Base-by-base conservation (phyloP, 805 yeast genomes). In the Candida krabiensis region DNA sequence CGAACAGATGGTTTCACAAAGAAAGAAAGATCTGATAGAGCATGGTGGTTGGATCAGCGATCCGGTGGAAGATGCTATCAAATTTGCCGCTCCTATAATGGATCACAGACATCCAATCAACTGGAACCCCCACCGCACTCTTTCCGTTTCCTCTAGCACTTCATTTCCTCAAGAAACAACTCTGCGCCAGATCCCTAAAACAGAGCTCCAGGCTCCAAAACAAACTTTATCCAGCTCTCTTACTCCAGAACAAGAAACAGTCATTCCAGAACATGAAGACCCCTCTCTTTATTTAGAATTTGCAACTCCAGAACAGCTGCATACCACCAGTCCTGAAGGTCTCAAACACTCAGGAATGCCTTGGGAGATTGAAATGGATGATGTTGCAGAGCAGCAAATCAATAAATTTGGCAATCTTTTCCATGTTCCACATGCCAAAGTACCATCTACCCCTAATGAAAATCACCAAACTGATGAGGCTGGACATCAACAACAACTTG, bases 271-370 rank as follows among this genome's bases (percentile, higher is more conserved):
- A 16, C 9, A 12, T 9, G 33, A 21, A 9, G 18, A 18, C 9
- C 33, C n/a, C 13, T 28, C 35, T 3, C 37, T 52, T 12, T 45
- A 51, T 7, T 42, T 56, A 14, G 35, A 49, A 22, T 56, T 56
- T 40, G 59, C 60, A 1, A 35, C 58, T 1, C 48, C 50, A 2
- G 40, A 50, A 8, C 43, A 47, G 26, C n/a, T n/a, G n/a, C n/a
- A n/a, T n/a, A n/a, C n/a, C n/a, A n/a, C n/a, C n/a, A n/a, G n/a
- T n/a, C n/a, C n/a, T n/a, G n/a, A n/a, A n/a, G n/a, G n/a, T n/a
- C n/a, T n/a, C n/a, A n/a, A n/a, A n/a, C n/a, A n/a, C n/a, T n/a
- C n/a, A n/a, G n/a, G n/a, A n/a, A n/a, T n/a, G n/a, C n/a, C n/a
- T n/a, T n/a, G n/a, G n/a, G n/a, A n/a, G n/a, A n/a, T n/a, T n/a